A percentile compares a stretch with the other conserved stretches of the same genome.
Evolutionary conservation across 2,329 filamentous ascomycete species (phyloP).

Genomic region (Alternaria sp.): DNA sequence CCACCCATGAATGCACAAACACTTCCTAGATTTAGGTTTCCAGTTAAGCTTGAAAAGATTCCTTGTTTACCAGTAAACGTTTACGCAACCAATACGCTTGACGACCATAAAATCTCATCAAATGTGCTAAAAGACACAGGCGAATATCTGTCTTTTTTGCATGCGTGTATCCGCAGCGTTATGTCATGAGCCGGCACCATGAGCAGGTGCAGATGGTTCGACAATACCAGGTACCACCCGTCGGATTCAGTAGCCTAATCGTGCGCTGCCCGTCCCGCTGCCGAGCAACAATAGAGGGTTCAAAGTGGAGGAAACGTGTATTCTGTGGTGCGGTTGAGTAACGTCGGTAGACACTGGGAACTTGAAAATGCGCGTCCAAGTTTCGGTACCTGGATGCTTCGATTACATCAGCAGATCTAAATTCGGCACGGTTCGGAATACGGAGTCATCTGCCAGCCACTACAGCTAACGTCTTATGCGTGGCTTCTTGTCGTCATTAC

Average conservation of each 20-base stretch:
- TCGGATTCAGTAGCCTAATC: slow-evolving; percentile 4
- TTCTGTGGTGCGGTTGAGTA: not conserved
- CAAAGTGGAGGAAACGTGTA: not conserved
- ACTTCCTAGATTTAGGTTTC: not conserved
- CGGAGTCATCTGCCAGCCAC: not conserved
- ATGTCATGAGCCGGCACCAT: not conserved
- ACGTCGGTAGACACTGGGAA: not conserved
- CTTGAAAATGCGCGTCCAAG: not conserved
- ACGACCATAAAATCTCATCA: no score
- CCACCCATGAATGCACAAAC: not conserved
- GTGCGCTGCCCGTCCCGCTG: not conserved
- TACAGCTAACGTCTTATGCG: not conserved
- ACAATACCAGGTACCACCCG: slow-evolving; percentile 3
- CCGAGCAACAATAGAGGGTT: not conserved
- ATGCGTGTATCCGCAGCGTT: slow-evolving; percentile 1
- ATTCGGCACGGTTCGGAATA: not conserved
- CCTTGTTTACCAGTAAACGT: not conserved
- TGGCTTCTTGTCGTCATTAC: not conserved
- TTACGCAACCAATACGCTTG: not conserved
- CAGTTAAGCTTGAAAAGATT: not conserved
- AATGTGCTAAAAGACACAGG: not conserved
- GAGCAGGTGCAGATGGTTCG: not conserved
- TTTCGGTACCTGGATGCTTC: not conserved
- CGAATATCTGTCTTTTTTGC: not conserved
- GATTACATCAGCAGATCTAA: not conserved